Percentiles rank a stretch among this genome's conserved stretches.
These are phyloP conservation scores for Fusarium sp. DNA, from an alignment of 2,329 filamentous ascomycete species.

Conservation along the genomic window DNA sequence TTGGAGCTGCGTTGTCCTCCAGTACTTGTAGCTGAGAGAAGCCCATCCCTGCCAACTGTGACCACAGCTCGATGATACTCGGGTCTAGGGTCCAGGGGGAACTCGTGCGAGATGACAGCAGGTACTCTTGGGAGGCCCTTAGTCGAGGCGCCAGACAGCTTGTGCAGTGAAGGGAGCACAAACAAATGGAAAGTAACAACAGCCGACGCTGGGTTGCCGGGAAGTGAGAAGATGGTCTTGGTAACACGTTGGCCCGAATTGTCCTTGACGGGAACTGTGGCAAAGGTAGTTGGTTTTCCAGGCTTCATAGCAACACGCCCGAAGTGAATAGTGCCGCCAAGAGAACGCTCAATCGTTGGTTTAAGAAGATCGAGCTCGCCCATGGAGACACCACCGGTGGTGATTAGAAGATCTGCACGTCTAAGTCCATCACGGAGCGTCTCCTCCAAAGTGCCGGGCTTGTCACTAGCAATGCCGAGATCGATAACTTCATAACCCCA, in stretches of 20 bases:
- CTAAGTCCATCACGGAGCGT: slow-evolving; percentile 79
- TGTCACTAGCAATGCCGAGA: slow-evolving; percentile 84
- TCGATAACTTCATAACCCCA: slow-evolving; percentile 84
- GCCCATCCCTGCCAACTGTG: slow-evolving; percentile 70
- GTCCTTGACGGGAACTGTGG: slow-evolving; percentile 78
- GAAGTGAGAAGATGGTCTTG: slow-evolving; percentile 87
- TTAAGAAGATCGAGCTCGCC: slow-evolving; percentile 97
- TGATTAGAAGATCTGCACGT: slow-evolving; percentile 83
- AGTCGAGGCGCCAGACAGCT: slow-evolving; percentile 73
- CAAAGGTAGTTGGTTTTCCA: slow-evolving; percentile 96
- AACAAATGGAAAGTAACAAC: slow-evolving; percentile 95
- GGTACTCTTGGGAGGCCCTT: slow-evolving; percentile 76
- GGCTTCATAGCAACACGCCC: slow-evolving; percentile 98
- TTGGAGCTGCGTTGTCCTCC: slow-evolving; percentile 89
- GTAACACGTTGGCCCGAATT: slow-evolving; percentile 64
- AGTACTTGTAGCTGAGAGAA: slow-evolving; percentile 79
- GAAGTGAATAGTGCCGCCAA: slow-evolving; percentile 95
- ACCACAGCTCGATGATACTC: slow-evolving; percentile 93
- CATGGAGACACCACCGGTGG: slow-evolving; percentile 96
- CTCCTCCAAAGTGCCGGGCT: slow-evolving; percentile 77
- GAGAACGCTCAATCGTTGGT: slow-evolving; percentile 88
- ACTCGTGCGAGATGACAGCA: slow-evolving; percentile 76
- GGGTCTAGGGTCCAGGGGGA: slow-evolving; percentile 78
- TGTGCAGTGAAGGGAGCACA: slow-evolving; percentile 86
- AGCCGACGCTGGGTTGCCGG: slow-evolving; percentile 93